Evolutionary conservation across 495 filamentous ascomycete genomes (phyloP), one percentile per base, ranked within the genome.

Genomic region (Penicillium herquei): DNA sequence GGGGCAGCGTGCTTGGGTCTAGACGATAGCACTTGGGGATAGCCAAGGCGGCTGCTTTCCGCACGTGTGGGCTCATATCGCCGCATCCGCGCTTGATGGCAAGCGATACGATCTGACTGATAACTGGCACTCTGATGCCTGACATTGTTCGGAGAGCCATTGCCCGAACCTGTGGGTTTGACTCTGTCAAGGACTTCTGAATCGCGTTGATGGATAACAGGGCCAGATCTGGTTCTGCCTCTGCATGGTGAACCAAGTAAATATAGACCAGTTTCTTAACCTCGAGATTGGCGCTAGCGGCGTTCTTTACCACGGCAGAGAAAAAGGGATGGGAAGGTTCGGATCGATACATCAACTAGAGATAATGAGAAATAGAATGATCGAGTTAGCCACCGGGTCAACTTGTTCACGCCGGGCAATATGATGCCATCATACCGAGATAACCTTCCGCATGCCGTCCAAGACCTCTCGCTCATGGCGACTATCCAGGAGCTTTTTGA

Each of bases 181-280:
- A 78, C 71, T 97, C 94, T 12, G 91, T 94, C 39, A 98, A 82
- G 18, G 93, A 93, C 70, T 96, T 97, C 68, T 98, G 94, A 61
- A 98, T 97, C 11, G 93, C 93, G 71, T 98, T 98, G 78, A 98
- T 97, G 39, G 92, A 95, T 16, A 98, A 80, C 9, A 98, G 81
- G 44, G 95, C 92, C 31, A 96, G 87, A 70, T 98, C 94, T 35
- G 93, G 94, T 60, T 96, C 93, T 40, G 88, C 83, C 68, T 97
- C 94, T 64, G 94, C 93, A 83, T 98, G 91, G 66, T 92, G 88
- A 56, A 97, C 86, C 54, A 98, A 85, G 70, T 96, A 97, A 67
- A 96, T 96, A 78, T 98, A 97, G 53, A 98, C 94, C 44, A 98
- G 83, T 67, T 97, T 98, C 73, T 96, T 95, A 63, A 97, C 90